Conservation (phyloP, 345 rosid genomes). For the Camelina hispida region DNA sequence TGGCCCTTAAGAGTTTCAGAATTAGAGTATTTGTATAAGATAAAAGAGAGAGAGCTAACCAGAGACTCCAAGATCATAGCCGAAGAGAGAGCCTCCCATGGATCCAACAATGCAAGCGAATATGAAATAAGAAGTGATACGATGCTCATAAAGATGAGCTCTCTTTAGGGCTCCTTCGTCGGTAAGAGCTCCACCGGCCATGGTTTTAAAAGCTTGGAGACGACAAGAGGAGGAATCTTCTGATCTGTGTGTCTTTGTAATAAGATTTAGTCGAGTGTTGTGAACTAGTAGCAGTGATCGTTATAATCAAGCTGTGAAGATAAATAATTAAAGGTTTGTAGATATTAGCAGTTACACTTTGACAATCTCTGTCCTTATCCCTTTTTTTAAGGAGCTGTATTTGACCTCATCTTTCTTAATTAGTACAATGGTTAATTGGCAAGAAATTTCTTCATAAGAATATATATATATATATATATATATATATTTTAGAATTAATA, state of each 20-base stretch:
- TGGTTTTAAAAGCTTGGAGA: background rate
- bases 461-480: too few relatives aligned
- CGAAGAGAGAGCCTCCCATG: conserved; percentile 77
- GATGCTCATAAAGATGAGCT: conserved; percentile 73
- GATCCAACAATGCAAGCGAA: conserved; percentile 69
- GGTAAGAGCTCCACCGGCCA: conserved; percentile 73
- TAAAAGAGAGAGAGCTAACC: conserved; percentile 47
- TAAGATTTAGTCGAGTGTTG: background rate
- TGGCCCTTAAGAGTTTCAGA: background rate
- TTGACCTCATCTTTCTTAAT: conserved; percentile 30
- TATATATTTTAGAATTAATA: too few relatives aligned
- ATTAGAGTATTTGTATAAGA: background rate
- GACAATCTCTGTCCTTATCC: conserved; percentile 30
- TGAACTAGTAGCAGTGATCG: background rate
- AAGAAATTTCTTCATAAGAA: background rate
- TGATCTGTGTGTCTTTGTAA: background rate
- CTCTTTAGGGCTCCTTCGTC: conserved; percentile 53
- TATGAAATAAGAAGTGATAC: conserved; percentile 63
- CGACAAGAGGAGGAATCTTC: background rate
- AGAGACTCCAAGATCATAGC: conserved; percentile 88
- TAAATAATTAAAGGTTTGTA: background rate
- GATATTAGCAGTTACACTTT: conserved; percentile 1
- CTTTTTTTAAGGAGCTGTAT: conserved; percentile 16
- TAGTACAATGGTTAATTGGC: background rate
- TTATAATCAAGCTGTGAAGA: background rate